phyloP scores from a whole-genome alignment of 129 eudicot species.

The Kitagawia praeruptora region DNA sequence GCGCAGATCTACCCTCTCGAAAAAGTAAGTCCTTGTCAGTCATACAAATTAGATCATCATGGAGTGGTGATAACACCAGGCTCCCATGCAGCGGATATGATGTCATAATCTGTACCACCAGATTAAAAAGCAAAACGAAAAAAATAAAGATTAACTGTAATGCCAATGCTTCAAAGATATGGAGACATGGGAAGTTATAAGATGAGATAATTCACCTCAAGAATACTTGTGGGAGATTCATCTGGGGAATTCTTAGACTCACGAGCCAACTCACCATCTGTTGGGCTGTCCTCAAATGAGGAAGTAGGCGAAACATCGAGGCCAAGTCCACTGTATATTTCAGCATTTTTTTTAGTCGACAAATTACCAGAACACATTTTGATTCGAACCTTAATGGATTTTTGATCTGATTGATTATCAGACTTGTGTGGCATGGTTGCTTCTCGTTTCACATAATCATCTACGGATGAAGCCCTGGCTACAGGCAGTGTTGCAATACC shows the following conservation, averaged over 20 bases:
- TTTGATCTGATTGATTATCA: slow-evolving; percentile 51
- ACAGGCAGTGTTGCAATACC: slow-evolving; percentile 24
- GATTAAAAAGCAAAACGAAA: background rate
- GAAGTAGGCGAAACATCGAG: slow-evolving; percentile 89
- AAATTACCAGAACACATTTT: slow-evolving; percentile 65
- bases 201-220: slow-evolving; percentile 49
- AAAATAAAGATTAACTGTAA: background rate
- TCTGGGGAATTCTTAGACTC: slow-evolving; percentile 24
- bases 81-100: slow-evolving; percentile 47
- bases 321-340: slow-evolving; percentile 93
- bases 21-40: slow-evolving; percentile 36
- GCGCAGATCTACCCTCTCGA: slow-evolving; percentile 31
- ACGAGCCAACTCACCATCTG: slow-evolving; percentile 41
- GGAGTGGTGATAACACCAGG: slow-evolving; percentile 71
- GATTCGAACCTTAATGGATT: slow-evolving; percentile 64
- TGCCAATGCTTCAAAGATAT: background rate
- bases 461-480: slow-evolving; percentile 27
- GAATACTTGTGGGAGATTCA: slow-evolving; percentile 79
- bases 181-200: background rate
- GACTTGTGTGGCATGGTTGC: slow-evolving; percentile 25
- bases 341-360: slow-evolving; percentile 58
- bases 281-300: slow-evolving; percentile 60
- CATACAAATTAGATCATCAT: slow-evolving; percentile 37
- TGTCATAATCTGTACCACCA: slow-evolving; percentile 76
- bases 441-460: slow-evolving; percentile 32